Conservation (phyloP, 129 eudicot genomes). For the Flaveria trinervia region DNA sequence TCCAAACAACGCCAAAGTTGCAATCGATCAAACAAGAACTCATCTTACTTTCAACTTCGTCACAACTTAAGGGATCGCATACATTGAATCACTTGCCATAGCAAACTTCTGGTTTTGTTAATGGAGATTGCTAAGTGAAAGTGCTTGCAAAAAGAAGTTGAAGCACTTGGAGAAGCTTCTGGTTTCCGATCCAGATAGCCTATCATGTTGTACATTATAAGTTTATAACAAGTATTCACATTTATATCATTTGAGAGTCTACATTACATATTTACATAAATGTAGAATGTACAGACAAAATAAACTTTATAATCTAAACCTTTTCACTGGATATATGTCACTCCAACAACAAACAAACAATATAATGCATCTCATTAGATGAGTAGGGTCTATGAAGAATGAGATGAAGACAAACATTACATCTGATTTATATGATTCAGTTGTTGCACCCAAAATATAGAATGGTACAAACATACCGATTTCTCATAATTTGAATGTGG, state of each 20-base stretch:
- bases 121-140: slow-evolving; percentile 60
- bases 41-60: slow-evolving; percentile 29
- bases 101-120: slow-evolving; percentile 51
- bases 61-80: slow-evolving; percentile 32
- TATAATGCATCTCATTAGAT: too few relatives aligned
- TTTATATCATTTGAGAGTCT: slow-evolving; percentile 15
- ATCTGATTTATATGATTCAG: too few relatives aligned
- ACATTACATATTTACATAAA: not conserved
- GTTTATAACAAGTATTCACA: not conserved
- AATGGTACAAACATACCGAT: too few relatives aligned
- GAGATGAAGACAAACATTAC: too few relatives aligned
- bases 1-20: slow-evolving; percentile 45
- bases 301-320: not conserved
- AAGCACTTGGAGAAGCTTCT: slow-evolving; percentile 59
- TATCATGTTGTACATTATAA: not conserved
- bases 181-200: slow-evolving; percentile 41
- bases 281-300: slow-evolving; percentile 18
- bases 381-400: too few relatives aligned
- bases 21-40: slow-evolving; percentile 51
- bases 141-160: slow-evolving; percentile 58
- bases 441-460: too few relatives aligned
- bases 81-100: slow-evolving; percentile 49
- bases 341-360: too few relatives aligned
- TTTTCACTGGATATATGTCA: too few relatives aligned
- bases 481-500: too few relatives aligned